Percentiles rank a stretch among this genome's conserved stretches.
phyloP scores from a whole-genome alignment of 768 basidiomycete genomes.

The Tephrocybe sp. region DNA sequence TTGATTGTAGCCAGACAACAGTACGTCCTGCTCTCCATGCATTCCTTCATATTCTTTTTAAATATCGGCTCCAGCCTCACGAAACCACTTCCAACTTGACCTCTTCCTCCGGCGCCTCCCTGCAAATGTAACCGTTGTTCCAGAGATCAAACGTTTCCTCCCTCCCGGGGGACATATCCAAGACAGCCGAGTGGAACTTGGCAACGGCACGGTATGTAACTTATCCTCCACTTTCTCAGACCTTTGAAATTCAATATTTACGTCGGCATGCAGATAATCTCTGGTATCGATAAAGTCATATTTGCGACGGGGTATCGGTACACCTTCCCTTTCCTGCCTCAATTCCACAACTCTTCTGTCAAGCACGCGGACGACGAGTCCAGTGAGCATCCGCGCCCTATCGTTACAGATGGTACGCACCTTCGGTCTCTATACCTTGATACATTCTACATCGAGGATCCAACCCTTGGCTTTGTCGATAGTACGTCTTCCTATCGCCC shows the following conservation, averaged over 20 bases:
- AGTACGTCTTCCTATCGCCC: conserved; percentile 20
- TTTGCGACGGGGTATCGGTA: conserved; percentile 46
- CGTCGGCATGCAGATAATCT: conserved; percentile 22
- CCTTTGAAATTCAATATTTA: neutral
- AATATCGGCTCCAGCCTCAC: neutral
- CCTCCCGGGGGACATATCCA: conserved; percentile 20
- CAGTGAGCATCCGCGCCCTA: conserved; percentile 25
- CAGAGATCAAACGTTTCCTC: conserved; percentile 39
- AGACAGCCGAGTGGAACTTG: conserved; percentile 31
- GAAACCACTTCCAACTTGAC: conserved; percentile 1
- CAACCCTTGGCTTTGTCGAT: conserved; percentile 40
- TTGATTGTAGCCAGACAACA: conserved; percentile 2
- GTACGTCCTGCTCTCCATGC: neutral
- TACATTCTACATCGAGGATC: conserved; percentile 44
- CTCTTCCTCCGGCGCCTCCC: conserved; percentile 25
- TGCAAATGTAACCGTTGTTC: conserved; percentile 35
- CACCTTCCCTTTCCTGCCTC: conserved; percentile 42
- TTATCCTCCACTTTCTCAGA: neutral
- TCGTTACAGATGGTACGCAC: conserved; percentile 41
- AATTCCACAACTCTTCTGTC: conserved; percentile 28
- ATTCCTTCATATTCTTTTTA: too few relatives aligned
- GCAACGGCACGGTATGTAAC: conserved; percentile 37
- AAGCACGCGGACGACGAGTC: conserved; percentile 17
- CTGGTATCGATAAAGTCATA: conserved; percentile 34
- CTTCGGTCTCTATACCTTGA: conserved; percentile 41